A percentile compares a stretch with the other conserved stretches of the same genome.
phyloP scores from a whole-genome alignment of 495 filamentous ascomycete genomes.

The Neurospora sp. region DNA sequence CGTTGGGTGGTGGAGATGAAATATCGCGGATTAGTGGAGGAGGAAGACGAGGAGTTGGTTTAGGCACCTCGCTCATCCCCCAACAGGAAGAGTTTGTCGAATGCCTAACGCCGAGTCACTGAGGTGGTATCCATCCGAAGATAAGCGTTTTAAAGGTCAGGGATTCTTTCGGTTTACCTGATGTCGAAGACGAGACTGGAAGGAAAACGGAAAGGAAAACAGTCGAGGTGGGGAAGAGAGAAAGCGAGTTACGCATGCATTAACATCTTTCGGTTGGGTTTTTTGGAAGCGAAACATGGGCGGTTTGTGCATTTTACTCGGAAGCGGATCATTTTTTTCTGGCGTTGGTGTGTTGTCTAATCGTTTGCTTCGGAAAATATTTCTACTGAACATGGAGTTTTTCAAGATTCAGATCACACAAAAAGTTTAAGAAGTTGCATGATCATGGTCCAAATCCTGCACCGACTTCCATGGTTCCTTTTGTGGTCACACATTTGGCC shows the following conservation, averaged over 20 bases:
- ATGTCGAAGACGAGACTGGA: neutral
- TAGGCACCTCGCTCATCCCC: neutral
- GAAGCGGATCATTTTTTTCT: neutral
- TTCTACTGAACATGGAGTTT: neutral
- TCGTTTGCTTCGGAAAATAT: neutral
- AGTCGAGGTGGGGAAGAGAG: neutral
- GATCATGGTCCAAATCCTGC: neutral
- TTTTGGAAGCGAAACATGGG: neutral
- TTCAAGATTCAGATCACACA: neutral
- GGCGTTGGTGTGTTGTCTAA: neutral
- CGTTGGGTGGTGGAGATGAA: conserved; percentile 67
- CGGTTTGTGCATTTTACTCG: neutral
- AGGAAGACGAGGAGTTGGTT: conserved; percentile 14
- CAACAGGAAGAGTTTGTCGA: neutral
- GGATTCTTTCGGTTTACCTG: neutral
- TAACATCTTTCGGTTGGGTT: neutral
- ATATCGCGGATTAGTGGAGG: conserved; percentile 29
- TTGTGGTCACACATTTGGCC: neutral
- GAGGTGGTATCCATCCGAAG: neutral
- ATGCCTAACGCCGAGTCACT: neutral
- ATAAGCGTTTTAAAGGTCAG: neutral
- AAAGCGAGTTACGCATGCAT: neutral
- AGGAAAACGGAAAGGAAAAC: neutral
- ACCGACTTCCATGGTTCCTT: too few species aligned
- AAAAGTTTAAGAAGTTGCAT: neutral